Conservation (phyloP, 345 rosid genomes). For the Chamaenerion angustifolium region DNA sequence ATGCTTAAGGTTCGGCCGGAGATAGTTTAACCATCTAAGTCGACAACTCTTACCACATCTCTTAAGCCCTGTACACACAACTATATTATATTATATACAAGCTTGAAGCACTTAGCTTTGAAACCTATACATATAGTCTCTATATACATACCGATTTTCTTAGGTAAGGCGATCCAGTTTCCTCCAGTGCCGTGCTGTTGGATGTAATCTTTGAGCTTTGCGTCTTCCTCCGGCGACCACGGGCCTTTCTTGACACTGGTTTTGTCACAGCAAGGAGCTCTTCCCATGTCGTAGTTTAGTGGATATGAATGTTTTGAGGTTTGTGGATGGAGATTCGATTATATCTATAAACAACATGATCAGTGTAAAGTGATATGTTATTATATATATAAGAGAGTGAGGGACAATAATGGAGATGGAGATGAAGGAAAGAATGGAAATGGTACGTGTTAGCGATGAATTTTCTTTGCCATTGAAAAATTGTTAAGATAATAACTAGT, state of each 20-base stretch:
- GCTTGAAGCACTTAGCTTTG: neutral
- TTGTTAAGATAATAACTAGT: too few relatives aligned
- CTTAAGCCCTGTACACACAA: neutral
- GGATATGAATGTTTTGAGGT: neutral
- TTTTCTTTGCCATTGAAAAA: too few relatives aligned
- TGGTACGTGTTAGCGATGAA: too few relatives aligned
- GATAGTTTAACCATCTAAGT: constrained; percentile 5
- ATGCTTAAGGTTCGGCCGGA: constrained; percentile 3
- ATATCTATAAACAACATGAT: neutral
- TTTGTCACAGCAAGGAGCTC: constrained; percentile 8
- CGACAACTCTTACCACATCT: constrained; percentile 8
- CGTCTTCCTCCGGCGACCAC: constrained; percentile 8
- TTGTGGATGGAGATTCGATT: neutral
- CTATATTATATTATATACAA: neutral
- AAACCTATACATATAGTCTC: neutral
- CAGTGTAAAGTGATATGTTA: neutral
- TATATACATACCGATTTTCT: neutral
- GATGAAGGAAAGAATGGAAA: too few relatives aligned
- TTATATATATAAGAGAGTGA: constrained; percentile 1
- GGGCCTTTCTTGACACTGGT: constrained; percentile 7
- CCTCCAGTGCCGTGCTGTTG: constrained; percentile 2
- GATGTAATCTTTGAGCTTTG: constrained; percentile 4
- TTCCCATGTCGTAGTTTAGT: neutral
- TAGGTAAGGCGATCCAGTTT: constrained; percentile 5
- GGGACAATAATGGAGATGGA: neutral